Evolutionary conservation across 805 yeast genomes (phyloP).

Genomic region (Nakazawaea ambrosiae): DNA sequence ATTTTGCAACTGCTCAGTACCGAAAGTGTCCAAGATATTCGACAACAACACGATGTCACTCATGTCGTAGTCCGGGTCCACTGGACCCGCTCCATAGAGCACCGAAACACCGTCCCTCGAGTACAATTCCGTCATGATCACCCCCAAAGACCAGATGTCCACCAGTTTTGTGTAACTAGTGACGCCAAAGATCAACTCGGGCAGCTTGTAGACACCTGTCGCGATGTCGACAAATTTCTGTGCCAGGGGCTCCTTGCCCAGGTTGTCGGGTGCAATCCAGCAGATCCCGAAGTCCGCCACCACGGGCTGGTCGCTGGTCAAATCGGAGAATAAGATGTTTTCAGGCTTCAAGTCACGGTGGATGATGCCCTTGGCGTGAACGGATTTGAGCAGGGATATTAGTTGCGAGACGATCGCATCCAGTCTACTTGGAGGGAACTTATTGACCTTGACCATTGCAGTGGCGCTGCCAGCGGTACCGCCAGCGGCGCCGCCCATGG

Average conservation of each 20-base stretch:
- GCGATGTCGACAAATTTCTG: conserved; percentile 50
- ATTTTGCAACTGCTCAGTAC: conserved; percentile 45
- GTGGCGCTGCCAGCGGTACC: neutral
- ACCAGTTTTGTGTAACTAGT: conserved; percentile 44
- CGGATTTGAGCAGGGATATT: conserved; percentile 44
- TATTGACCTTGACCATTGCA: neutral
- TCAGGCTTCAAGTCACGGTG: conserved; percentile 82
- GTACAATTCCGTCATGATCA: conserved; percentile 49
- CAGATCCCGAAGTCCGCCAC: conserved; percentile 37
- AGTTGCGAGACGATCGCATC: conserved; percentile 22
- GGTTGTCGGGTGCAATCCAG: conserved; percentile 42
- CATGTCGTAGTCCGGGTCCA: conserved; percentile 28
- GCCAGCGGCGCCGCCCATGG: neutral
- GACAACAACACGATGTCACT: conserved; percentile 57
- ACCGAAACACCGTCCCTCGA: conserved; percentile 30
- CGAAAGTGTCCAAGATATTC: conserved; percentile 48
- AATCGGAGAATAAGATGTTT: conserved; percentile 32
- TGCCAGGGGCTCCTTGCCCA: conserved; percentile 52
- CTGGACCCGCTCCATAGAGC: too few species aligned
- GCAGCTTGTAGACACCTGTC: conserved; percentile 65
- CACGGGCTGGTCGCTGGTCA: conserved; percentile 22
- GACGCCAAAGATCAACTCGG: conserved; percentile 64
- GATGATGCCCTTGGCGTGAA: conserved; percentile 58
- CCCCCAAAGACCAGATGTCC: conserved; percentile 71
- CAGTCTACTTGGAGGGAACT: neutral